Conservation (phyloP, 2,329 filamentous ascomycete genomes). For the Cladosporium oxysporum region DNA sequence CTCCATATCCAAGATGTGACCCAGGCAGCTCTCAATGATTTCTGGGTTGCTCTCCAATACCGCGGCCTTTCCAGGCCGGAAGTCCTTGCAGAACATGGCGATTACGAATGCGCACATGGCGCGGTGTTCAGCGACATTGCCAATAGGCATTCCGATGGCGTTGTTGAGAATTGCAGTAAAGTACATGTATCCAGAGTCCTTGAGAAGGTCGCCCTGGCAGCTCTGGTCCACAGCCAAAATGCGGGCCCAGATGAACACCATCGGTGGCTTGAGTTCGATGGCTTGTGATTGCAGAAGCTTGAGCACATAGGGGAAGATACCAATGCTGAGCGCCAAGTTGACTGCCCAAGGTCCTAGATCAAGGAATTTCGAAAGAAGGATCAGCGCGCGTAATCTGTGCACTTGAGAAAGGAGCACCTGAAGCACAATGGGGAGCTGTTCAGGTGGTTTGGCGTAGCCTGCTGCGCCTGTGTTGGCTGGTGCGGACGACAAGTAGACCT, state of each 20-base stretch:
- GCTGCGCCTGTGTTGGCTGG: constrained; percentile 77
- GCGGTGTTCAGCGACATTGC: constrained; percentile 89
- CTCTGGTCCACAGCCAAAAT: constrained; percentile 93
- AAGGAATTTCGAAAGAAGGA: constrained; percentile 88
- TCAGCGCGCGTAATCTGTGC: constrained; percentile 85
- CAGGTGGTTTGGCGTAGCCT: constrained; percentile 54
- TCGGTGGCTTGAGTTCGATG: constrained; percentile 91
- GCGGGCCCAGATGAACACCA: constrained; percentile 99
- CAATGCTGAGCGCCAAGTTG: constrained; percentile 94
- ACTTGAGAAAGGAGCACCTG: constrained; percentile 96
- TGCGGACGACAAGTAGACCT: constrained; percentile 91
- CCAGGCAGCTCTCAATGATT: constrained; percentile 83
- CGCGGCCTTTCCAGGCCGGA: constrained; percentile 86
- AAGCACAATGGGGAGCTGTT: constrained; percentile 92
- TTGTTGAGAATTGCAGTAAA: constrained; percentile 92
- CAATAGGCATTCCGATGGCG: constrained; percentile 68
- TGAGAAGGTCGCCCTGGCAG: constrained; percentile 89
- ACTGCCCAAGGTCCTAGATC: constrained; percentile 98
- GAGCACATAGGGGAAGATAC: constrained; percentile 98
- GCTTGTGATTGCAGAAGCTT: constrained; percentile 95
- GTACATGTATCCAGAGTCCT: constrained; percentile 96
- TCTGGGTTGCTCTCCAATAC: constrained; percentile 86
- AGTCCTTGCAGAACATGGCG: constrained; percentile 94
- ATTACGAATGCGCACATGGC: constrained; percentile 99
- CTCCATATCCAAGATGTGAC: constrained; percentile 79